A percentile compares a stretch with the other conserved stretches of the same genome.
These are phyloP conservation scores for Trichoderma sp. DNA, from an alignment of 2,329 filamentous ascomycete genomes.

Conservation along the genomic window DNA sequence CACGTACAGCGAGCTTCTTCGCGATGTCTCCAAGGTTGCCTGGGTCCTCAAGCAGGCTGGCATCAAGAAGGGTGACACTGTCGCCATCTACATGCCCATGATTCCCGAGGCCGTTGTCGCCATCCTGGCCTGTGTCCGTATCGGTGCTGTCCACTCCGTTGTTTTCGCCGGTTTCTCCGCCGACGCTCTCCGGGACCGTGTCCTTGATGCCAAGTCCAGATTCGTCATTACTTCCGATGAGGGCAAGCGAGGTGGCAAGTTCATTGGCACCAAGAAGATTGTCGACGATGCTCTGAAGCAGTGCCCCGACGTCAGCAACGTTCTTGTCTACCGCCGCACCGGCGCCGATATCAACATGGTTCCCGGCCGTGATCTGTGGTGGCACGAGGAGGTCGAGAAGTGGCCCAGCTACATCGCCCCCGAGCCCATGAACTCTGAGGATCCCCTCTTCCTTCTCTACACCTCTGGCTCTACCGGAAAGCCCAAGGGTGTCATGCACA, in stretches of 20 bases:
- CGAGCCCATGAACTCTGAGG: constrained; percentile 87
- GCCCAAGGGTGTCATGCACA: constrained; percentile 99
- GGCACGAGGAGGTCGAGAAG: constrained; percentile 98
- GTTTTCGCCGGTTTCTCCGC: constrained; percentile 98
- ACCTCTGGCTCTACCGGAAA: constrained; percentile 98
- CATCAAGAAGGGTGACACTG: constrained; percentile 94
- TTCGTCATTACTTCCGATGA: constrained; percentile 97
- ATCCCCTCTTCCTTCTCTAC: constrained; percentile 96
- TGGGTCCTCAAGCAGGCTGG: constrained; percentile 93
- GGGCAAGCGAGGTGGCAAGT: constrained; percentile 95
- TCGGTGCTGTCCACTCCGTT: constrained; percentile 95
- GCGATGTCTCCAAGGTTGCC: constrained; percentile 84
- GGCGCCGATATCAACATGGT: constrained; percentile 92
- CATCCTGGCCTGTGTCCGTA: constrained; percentile 86
- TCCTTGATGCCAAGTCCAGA: constrained; percentile 85
- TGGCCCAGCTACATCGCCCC: constrained; percentile 91
- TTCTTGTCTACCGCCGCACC: constrained; percentile 93
- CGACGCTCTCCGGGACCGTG: constrained; percentile 92
- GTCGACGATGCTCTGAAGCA: constrained; percentile 97
- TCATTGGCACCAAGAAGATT: constrained; percentile 98
- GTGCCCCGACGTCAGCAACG: constrained; percentile 83
- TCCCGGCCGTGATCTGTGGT: constrained; percentile 87
- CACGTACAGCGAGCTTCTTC: constrained; percentile 89
- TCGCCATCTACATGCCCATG: constrained; percentile 98
- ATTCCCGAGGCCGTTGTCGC: constrained; percentile 93